Conservation (phyloP, 805 yeast species). For the Candida nonsorbophila region DNA sequence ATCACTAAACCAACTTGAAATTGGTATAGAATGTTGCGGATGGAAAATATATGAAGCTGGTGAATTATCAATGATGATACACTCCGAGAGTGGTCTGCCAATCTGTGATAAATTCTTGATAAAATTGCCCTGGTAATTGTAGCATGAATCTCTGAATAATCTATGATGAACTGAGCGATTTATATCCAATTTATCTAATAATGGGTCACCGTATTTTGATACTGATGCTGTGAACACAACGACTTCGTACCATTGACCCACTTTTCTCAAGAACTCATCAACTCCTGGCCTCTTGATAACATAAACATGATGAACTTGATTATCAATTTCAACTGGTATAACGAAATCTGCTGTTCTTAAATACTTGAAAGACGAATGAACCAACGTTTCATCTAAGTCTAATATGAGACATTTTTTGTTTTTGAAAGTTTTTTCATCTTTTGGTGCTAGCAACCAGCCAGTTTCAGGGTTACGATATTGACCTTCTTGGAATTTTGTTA, state of each 20-base stretch:
- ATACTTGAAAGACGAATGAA: conserved; percentile 90
- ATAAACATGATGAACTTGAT: conserved; percentile 87
- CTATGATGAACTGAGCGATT: conserved; percentile 79
- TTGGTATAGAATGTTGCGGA: conserved; percentile 96
- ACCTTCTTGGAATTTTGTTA: conserved; percentile 64
- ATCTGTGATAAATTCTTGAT: conserved; percentile 90
- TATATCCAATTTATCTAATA: conserved; percentile 82
- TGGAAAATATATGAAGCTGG: conserved; percentile 98
- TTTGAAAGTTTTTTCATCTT: conserved; percentile 39
- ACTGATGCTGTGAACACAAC: conserved; percentile 97
- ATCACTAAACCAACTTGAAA: conserved; percentile 97
- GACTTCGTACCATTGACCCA: conserved; percentile 86
- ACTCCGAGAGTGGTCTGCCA: conserved; percentile 83
- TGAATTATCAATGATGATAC: conserved; percentile 91
- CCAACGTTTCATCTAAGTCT: conserved; percentile 94
- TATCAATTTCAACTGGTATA: conserved; percentile 94
- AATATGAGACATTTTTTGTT: conserved; percentile 81
- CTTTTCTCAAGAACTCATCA: conserved; percentile 79
- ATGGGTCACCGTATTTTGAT: conserved; percentile 92
- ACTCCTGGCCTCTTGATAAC: conserved; percentile 98
- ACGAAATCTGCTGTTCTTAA: conserved; percentile 92
- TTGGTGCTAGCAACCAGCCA: conserved; percentile 61
- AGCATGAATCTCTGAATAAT: conserved; percentile 90
- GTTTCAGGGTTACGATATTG: conserved; percentile 60
- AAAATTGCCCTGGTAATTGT: conserved; percentile 88